Base-by-base conservation (phyloP, 805 yeast species). In the Yamadazyma takamatsuzukensis region DNA sequence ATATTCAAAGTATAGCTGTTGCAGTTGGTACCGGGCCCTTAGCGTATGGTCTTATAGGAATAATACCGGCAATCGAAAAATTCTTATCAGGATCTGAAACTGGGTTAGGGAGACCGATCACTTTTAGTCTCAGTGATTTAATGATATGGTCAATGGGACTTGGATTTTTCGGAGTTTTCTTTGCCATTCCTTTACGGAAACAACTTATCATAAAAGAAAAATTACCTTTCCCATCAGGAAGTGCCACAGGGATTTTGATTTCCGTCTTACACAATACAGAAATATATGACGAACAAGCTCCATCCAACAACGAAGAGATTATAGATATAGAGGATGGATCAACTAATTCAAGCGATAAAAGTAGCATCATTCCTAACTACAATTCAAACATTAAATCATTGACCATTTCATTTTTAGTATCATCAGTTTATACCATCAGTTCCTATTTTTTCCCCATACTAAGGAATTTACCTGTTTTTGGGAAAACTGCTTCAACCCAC, bases 11-110 rank as follows among this genome's bases (percentile, higher is more conserved):
- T 55, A 77, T 90, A 18, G 87, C 97, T 0, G 97, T 93, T 4
- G 97, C 97, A 0, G 94, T 86, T 1, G 98, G 98, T 1, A 93
- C 98, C 0, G 97, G 97, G 0, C 98, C 98, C 0, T 65, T 90
- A 41, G 94, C 96, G 0, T 90, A 83, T 58, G 97, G 97, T 0
- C 76, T 90, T 42, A 94, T 90, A 14, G 98, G 98, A 1, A 89
- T 94, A 4, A 73, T 93, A 2, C 98, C 98, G 0, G 97, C 98
- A 1, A 81, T 90, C 33, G 97, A 90, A 51, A 86, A 88, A 60
- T 81, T 90, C 43, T 59, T 90, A 40, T 79, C 86, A 2, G 61
- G 68, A 0, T 87, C 80, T 22, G 98, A 90, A 54, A 76, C 83
- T 22, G 96, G 95, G 2, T 61, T 73, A 0, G 67, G 64, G 1